These are phyloP conservation scores for Chrysanthemum lavandulifolium DNA, from an alignment of 129 eudicot species.

Conservation along the genomic window DNA sequence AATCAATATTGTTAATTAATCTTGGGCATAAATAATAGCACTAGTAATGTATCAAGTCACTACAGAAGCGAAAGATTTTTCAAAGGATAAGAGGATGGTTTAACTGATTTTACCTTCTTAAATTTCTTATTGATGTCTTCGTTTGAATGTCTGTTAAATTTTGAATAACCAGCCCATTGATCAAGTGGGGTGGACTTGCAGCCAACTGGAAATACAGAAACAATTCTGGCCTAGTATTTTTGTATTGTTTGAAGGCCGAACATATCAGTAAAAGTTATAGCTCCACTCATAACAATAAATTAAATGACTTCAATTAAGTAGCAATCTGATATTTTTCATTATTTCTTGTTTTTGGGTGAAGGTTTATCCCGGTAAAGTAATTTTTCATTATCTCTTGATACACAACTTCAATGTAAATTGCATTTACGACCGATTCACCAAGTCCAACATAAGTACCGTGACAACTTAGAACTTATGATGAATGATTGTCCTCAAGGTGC, in stretches of 20 bases:
- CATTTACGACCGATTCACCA: no score
- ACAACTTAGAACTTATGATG: no score
- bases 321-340: neutral
- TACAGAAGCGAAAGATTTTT: no score
- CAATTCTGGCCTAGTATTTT: neutral
- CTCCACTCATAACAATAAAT: neutral
- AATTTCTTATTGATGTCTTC: neutral
- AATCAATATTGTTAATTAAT: no score
- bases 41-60: no score
- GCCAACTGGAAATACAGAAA: neutral
- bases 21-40: no score
- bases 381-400: no score
- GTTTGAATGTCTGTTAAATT: neutral
- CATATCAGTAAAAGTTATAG: neutral
- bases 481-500: no score
- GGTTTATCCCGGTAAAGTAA: no score
- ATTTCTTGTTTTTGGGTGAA: no score
- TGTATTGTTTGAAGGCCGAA: neutral
- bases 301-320: neutral
- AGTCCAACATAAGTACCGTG: no score
- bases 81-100: neutral
- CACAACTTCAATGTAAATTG: no score
- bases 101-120: neutral
- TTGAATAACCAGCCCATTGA: neutral
- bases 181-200: neutral